Evolutionary conservation across 805 yeast species (phyloP).

Genomic region (Nakazawaea anatomiae): DNA sequence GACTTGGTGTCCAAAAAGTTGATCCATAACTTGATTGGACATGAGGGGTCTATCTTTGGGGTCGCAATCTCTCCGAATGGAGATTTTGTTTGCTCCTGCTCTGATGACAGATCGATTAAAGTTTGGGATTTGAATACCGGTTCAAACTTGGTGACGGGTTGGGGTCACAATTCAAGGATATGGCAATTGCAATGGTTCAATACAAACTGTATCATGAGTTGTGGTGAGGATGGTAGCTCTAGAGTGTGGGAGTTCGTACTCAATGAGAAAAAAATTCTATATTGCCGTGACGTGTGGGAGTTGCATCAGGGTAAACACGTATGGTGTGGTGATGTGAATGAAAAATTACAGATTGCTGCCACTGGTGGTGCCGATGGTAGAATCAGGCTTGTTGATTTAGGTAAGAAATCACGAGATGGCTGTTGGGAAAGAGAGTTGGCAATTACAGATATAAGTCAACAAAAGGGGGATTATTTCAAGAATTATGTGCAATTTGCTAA

Average conservation of each 20-base stretch:
- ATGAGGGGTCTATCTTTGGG: slow-evolving; percentile 89
- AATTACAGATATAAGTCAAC: slow-evolving; percentile 24
- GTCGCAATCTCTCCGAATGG: slow-evolving; percentile 58
- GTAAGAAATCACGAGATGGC: slow-evolving; percentile 22
- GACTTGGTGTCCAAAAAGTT: slow-evolving; percentile 36
- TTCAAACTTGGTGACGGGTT: slow-evolving; percentile 63
- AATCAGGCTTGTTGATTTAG: slow-evolving; percentile 55
- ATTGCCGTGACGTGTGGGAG: slow-evolving; percentile 45
- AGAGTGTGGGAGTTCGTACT: slow-evolving; percentile 61
- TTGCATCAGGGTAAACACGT: slow-evolving; percentile 81
- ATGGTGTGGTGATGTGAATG: slow-evolving; percentile 70
- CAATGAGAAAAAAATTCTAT: slow-evolving; percentile 24
- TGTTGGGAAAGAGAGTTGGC: slow-evolving; percentile 21
- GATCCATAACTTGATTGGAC: slow-evolving; percentile 57
- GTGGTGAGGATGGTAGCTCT: slow-evolving; percentile 83
- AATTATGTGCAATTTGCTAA: slow-evolving; percentile 45
- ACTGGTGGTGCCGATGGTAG: slow-evolving; percentile 96
- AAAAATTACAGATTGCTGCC: slow-evolving; percentile 43
- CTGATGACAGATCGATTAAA: slow-evolving; percentile 88
- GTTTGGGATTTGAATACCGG: slow-evolving; percentile 64
- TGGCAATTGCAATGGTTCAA: slow-evolving; percentile 68
- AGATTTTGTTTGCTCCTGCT: slow-evolving; percentile 64
- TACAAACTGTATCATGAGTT: slow-evolving; percentile 42
- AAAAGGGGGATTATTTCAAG: slow-evolving; percentile 52
- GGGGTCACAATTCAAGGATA: slow-evolving; percentile 96